Evolutionary conservation across 2,329 filamentous ascomycete genomes (phyloP), one percentile per base, ranked within the genome.

Genomic region (Microcyclospora pomicola): DNA sequence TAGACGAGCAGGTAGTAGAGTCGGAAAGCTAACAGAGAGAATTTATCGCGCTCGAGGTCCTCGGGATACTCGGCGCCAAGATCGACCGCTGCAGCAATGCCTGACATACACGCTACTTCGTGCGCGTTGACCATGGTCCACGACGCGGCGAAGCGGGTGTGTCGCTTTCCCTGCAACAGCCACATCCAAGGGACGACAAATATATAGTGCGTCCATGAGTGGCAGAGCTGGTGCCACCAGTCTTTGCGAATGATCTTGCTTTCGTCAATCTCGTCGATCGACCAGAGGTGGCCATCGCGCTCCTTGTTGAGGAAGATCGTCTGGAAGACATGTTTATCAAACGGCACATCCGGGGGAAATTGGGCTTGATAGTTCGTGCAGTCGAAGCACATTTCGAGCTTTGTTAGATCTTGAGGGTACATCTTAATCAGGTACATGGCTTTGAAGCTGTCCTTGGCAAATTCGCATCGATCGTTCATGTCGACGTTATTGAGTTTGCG

Each of bases 361-460:
- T 84, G 80, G 33, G 76, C 69, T 54, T 85, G 80, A 58, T 84
- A 83, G 54, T 82, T 81, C 29, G 75, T 79, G 60, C 77, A 81
- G 56, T 85, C 78, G 58, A 83, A 85, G 40, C 72, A 78, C 68
- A 65, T 74, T 53, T 73, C 71, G 28, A 67, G 68, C 54, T 75
- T 72, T 2, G 62, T 69, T 1, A 66, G 64, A 47, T 77, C 69
- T 11, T 67, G 42, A 0, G 63, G 57, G 52, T 80, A 79, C 37
- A 67, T 69, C 39, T 76, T 72, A 46, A 74, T 79, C 50, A 71
- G 71, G 59, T 79, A 80, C 75, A 79, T 79, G 36, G 75, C 74
- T 35, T 67, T 64, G 62, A 74, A 80, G 14, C 61, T 63, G 35
- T 68, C 66, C 38, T 65, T 61, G 3, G 67, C 68, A 19, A 53